These are phyloP conservation scores for Acorus gramineus DNA, from an alignment of 106 monocot species.

Conservation along the genomic window DNA sequence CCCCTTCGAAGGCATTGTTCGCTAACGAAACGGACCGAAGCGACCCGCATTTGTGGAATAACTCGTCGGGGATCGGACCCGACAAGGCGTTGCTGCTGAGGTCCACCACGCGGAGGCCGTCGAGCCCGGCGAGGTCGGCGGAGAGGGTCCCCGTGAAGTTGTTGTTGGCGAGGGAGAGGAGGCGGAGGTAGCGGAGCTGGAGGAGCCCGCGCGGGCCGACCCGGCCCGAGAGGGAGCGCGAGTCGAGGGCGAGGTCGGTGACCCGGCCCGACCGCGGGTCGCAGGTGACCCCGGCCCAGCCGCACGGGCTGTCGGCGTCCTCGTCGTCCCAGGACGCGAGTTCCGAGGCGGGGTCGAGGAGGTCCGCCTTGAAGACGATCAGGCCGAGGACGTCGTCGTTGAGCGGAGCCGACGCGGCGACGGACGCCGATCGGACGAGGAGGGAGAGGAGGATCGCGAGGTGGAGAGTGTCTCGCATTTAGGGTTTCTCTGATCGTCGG, in stretches of 20 bases:
- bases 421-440: conserved; percentile 7
- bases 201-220: conserved; percentile 63
- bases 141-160: conserved; percentile 61
- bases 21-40: conserved; percentile 47
- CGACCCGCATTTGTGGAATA: conserved; percentile 50
- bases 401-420: conserved; percentile 5
- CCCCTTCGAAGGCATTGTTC: conserved; percentile 36
- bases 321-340: conserved; percentile 77
- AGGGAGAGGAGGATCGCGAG: conserved; percentile 8
- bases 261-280: conserved; percentile 42
- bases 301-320: conserved; percentile 63
- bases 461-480: not conserved
- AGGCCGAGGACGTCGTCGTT: conserved; percentile 97
- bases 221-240: conserved; percentile 66
- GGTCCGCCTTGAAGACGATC: conserved; percentile 84
- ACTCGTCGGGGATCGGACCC: conserved; percentile 39
- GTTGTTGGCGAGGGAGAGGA: conserved; percentile 65
- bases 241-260: conserved; percentile 37
- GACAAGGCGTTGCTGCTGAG: conserved; percentile 58
- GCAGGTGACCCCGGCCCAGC: conserved; percentile 61
- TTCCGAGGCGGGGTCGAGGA: conserved; percentile 44
- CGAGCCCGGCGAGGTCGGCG: conserved; percentile 33
- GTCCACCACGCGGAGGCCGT: conserved; percentile 30
- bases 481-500: no score
- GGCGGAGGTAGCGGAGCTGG: conserved; percentile 47